These are phyloP conservation scores for Penicillium mononematosum DNA, from an alignment of 495 filamentous ascomycete genomes.

Conservation along the genomic window DNA sequence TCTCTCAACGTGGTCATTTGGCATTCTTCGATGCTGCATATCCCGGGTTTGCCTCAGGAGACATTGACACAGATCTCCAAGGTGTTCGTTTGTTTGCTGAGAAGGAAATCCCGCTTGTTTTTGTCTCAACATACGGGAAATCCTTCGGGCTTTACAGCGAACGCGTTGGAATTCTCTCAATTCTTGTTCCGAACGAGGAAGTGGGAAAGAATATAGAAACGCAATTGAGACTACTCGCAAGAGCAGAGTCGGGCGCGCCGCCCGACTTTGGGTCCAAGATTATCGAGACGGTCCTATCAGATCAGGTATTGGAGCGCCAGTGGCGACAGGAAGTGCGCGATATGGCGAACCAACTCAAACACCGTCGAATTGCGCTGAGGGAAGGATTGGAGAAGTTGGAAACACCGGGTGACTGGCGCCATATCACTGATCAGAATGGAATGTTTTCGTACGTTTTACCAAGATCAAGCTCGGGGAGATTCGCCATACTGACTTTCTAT, in stretches of 20 bases:
- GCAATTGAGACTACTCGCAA: constrained; percentile 14
- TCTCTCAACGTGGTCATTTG: constrained; percentile 16
- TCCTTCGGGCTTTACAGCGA: constrained; percentile 22
- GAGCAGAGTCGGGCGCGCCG: constrained; percentile 16
- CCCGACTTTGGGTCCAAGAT: constrained; percentile 21
- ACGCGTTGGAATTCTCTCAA: constrained; percentile 16
- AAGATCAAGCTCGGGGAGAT: background rate
- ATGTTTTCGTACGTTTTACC: constrained; percentile 21
- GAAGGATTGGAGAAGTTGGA: constrained; percentile 13
- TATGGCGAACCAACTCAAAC: constrained; percentile 16
- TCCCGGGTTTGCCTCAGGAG: constrained; percentile 19
- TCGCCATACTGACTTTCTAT: constrained; percentile 3
- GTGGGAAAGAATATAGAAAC: constrained; percentile 9
- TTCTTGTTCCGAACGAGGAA: constrained; percentile 15
- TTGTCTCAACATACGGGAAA: constrained; percentile 22
- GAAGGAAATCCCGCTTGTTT: constrained; percentile 14
- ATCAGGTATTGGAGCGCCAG: constrained; percentile 12
- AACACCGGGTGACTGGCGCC: constrained; percentile 18
- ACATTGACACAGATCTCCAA: constrained; percentile 16
- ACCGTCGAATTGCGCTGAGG: constrained; percentile 10
- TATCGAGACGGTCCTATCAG: constrained; percentile 14
- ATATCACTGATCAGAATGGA: constrained; percentile 21
- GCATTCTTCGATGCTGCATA: constrained; percentile 24
- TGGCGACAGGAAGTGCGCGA: constrained; percentile 17
- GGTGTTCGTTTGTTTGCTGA: constrained; percentile 17